A percentile compares a stretch with the other conserved stretches of the same genome.
Conservation (phyloP, 1,284 basidiomycete species). For the Ganoderma lucidum region DNA sequence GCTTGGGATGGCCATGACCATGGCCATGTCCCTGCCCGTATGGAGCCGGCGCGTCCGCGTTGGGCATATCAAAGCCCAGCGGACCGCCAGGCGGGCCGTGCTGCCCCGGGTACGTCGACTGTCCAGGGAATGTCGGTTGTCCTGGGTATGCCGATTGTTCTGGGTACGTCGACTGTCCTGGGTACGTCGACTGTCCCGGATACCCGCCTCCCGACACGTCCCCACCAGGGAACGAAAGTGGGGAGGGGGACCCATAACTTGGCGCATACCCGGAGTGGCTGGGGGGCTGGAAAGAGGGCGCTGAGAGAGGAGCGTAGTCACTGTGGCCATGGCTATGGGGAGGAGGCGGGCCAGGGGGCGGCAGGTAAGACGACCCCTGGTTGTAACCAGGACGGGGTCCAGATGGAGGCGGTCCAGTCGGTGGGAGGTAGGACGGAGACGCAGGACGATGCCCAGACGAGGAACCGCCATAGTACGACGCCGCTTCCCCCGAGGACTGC, state of each 20-base stretch:
- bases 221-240: conserved; percentile 26
- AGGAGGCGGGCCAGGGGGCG: conserved; percentile 18
- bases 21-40: conserved; percentile 17
- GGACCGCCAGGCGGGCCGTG: conserved; percentile 26
- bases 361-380: conserved; percentile 19
- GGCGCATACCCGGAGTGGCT: conserved; percentile 25
- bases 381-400: conserved; percentile 25
- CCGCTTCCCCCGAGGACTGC: conserved; percentile 25
- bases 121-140: conserved; percentile 3
- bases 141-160: conserved; percentile 17
- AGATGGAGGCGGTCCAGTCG: conserved; percentile 16
- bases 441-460: background rate
- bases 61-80: conserved; percentile 33
- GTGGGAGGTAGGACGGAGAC: conserved; percentile 14
- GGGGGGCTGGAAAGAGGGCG: conserved; percentile 6
- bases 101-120: conserved; percentile 20
- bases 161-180: conserved; percentile 27
- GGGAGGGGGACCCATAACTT: conserved; percentile 31
- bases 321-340: background rate
- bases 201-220: conserved; percentile 10
- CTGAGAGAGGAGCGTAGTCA: conserved; percentile 19
- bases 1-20: conserved; percentile 17
- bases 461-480: conserved; percentile 25
- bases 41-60: conserved; percentile 24
- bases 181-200: conserved; percentile 18